Conservation (phyloP, 129 eudicot species). For the Tagetes patula region DNA sequence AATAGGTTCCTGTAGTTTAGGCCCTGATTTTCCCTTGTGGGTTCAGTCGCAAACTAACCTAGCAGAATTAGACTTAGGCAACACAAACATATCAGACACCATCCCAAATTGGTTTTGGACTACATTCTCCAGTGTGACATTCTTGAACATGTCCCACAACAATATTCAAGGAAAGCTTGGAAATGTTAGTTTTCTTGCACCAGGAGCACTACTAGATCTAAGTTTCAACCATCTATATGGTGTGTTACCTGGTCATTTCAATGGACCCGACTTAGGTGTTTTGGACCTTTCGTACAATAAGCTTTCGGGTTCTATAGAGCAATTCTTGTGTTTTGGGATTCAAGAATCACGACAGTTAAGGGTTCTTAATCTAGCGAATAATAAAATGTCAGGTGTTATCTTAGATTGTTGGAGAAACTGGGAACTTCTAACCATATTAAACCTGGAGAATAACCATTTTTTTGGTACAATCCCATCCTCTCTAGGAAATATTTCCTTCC, state of each 20-base stretch:
- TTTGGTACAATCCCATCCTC: constrained; percentile 22
- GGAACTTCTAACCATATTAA: constrained; percentile 9
- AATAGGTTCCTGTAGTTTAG: too few relatives aligned
- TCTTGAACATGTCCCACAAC: constrained; percentile 34
- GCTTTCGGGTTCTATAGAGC: constrained; percentile 24
- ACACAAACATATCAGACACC: constrained; percentile 16
- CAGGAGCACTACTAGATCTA: constrained; percentile 18
- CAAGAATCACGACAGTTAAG: neutral
- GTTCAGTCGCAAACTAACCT: constrained; percentile 16
- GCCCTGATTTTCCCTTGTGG: constrained; percentile 30
- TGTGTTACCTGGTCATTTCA: constrained; percentile 1
- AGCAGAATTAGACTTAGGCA: neutral
- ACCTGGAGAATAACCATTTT: constrained; percentile 23
- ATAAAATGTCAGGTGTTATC: constrained; percentile 29
- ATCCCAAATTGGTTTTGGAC: constrained; percentile 31
- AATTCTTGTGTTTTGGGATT: constrained; percentile 27
- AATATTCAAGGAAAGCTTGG: constrained; percentile 12
- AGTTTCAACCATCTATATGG: constrained; percentile 18
- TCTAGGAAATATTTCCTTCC: neutral
- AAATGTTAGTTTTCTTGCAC: neutral
- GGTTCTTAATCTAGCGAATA: constrained; percentile 28
- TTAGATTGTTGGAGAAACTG: constrained; percentile 27
- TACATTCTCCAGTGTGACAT: neutral
- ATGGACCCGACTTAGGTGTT: neutral
- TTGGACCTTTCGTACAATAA: constrained; percentile 2